Evolutionary conservation across 345 rosid species (phyloP).

Genomic region (Boechera stricta): DNA sequence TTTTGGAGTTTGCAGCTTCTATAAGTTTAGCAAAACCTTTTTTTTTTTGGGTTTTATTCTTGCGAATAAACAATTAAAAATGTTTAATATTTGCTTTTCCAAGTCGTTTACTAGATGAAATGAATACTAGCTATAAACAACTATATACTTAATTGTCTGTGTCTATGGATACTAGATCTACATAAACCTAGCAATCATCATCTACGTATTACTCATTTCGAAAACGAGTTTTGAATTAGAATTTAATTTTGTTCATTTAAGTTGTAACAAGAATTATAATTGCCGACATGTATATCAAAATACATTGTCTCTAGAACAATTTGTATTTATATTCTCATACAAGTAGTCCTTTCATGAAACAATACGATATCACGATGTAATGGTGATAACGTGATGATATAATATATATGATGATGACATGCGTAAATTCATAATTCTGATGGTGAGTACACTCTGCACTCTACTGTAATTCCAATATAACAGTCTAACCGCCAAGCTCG

Average conservation of each 20-base stretch:
- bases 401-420: neutral
- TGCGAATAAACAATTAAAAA: neutral
- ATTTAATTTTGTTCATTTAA: no score
- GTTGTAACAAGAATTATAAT: no score
- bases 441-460: neutral
- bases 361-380: no score
- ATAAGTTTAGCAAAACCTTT: conserved; percentile 1
- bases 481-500: neutral
- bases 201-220: no score
- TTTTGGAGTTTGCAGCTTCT: conserved; percentile 4
- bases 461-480: conserved; percentile 1
- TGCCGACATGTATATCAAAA: no score
- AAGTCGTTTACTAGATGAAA: neutral
- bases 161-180: neutral
- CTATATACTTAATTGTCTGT: neutral
- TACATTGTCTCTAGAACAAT: no score
- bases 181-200: no score
- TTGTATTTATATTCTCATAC: no score
- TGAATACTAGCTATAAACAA: no score
- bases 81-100: neutral
- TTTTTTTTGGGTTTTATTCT: neutral
- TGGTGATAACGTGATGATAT: no score
- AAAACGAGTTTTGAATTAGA: no score
- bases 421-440: neutral
- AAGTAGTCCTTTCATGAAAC: no score